phyloP scores from a whole-genome alignment of 257 asterid genomes.

The Plantago elongata region DNA sequence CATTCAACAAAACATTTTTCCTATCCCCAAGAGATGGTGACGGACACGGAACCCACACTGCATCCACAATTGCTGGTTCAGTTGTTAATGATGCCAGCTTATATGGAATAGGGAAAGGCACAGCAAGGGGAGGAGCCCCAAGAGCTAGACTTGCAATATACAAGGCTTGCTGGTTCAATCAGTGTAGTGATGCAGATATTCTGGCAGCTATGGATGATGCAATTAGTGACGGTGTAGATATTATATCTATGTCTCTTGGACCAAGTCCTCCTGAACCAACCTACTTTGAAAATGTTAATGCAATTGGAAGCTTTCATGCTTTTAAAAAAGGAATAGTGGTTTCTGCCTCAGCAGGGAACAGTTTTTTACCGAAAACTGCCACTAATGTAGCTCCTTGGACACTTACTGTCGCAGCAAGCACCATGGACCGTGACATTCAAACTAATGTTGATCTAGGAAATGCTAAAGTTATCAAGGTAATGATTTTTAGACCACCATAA shows the following conservation, averaged over 20 bases:
- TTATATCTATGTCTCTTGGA: conserved; percentile 43
- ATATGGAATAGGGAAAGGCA: conserved; percentile 35
- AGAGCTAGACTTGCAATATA: conserved; percentile 41
- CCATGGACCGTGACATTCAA: conserved; percentile 39
- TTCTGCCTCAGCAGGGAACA: conserved; percentile 48
- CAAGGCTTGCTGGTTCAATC: conserved; percentile 44
- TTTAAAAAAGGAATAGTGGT: conserved; percentile 37
- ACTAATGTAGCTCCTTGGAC: conserved; percentile 47
- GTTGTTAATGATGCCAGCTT: conserved; percentile 28
- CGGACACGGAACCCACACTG: conserved; percentile 54
- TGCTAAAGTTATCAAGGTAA: conserved; percentile 38
- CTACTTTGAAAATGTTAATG: conserved; percentile 29
- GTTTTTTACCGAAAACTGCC: conserved; percentile 27
- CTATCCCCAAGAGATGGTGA: conserved; percentile 39
- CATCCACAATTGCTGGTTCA: conserved; percentile 49
- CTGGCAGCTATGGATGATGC: conserved; percentile 47
- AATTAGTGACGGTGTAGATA: conserved; percentile 36
- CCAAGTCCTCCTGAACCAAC: conserved; percentile 25
- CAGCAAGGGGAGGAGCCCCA: conserved; percentile 49
- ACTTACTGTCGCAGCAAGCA: conserved; percentile 50
- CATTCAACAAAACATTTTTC: conserved; percentile 31
- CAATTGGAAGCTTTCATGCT: conserved; percentile 46
- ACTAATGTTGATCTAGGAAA: conserved; percentile 40
- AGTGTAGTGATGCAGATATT: conserved; percentile 40
- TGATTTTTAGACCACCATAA: not conserved